These are phyloP conservation scores for Scenedesmus sp. DNA, from an alignment of 163 green algal genomes.

Conservation along the genomic window DNA sequence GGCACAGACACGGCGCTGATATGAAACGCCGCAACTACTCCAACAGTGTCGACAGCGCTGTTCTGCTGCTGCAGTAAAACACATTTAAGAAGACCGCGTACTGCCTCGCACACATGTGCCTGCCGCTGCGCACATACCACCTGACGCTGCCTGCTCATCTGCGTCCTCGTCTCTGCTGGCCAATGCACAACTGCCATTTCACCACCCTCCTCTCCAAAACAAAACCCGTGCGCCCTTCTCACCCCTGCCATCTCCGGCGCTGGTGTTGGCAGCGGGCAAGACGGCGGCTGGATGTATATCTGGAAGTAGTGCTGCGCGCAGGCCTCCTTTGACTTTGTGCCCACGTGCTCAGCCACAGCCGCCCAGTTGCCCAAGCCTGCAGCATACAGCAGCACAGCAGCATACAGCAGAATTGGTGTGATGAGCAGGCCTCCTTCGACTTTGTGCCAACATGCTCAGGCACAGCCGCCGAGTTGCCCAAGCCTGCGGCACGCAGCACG, in stretches of 20 bases:
- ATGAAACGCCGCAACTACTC: background rate
- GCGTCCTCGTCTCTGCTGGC: background rate
- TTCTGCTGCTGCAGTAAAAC: background rate
- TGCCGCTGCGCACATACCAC: background rate
- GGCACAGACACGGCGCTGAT: background rate
- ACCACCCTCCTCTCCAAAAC: background rate
- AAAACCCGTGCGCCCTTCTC: background rate
- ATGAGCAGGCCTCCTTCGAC: background rate
- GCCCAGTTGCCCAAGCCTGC: slow-evolving; percentile 93
- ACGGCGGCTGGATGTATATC: slow-evolving; percentile 85
- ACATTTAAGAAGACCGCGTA: too few species aligned
- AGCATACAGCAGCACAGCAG: background rate
- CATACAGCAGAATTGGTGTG: background rate
- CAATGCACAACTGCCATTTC: background rate
- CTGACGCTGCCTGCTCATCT: background rate
- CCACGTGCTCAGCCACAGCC: slow-evolving; percentile 90
- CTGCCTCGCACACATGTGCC: background rate
- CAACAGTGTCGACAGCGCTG: background rate
- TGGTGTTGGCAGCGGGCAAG: slow-evolving; percentile 78
- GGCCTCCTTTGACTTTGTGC: slow-evolving; percentile 79
- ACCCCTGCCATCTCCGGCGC: slow-evolving; percentile 72
- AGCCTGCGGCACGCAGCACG: background rate
- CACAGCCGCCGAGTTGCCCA: background rate
- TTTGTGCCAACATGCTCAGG: background rate
- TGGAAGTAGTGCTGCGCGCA: slow-evolving; percentile 90